Evolutionary conservation across 805 yeast species (phyloP).

Genomic region (Suhomyces xylopsoci): DNA sequence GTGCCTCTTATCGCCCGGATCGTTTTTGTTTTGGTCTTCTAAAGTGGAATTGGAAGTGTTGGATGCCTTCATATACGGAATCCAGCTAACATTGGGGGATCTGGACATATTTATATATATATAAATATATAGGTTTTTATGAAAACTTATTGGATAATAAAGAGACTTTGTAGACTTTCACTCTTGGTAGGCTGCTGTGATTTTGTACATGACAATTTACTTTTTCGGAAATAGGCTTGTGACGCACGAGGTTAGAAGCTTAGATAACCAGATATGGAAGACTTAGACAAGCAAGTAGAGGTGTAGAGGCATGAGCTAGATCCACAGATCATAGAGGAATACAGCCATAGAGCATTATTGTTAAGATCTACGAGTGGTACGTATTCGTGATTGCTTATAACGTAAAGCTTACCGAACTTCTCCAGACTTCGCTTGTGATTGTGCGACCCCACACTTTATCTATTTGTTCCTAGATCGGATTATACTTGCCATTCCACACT

Average conservation of each 20-base stretch:
- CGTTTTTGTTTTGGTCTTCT: not conserved
- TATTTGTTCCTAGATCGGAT: too few species aligned
- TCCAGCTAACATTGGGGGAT: conserved; percentile 1
- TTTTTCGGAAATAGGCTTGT: not conserved
- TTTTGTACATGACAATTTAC: not conserved
- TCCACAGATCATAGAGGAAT: too few species aligned
- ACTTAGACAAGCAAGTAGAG: not conserved
- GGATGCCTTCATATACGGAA: not conserved
- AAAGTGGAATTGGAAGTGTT: not conserved
- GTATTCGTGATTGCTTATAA: too few species aligned
- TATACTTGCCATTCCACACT: too few species aligned
- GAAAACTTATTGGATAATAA: not conserved
- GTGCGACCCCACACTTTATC: not conserved
- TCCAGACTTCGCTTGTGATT: not conserved
- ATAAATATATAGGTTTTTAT: too few species aligned
- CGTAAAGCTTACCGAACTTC: not conserved
- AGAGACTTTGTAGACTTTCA: not conserved
- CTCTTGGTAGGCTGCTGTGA: not conserved
- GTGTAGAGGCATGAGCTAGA: too few species aligned
- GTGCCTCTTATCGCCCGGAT: not conserved
- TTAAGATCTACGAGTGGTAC: too few species aligned
- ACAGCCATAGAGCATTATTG: too few species aligned
- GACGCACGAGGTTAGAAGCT: not conserved
- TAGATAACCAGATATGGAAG: not conserved
- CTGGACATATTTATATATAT: too few species aligned